Evolutionary conservation across 768 basidiomycete species (phyloP).

Genomic region (Chalciporus sphaerocephalus): DNA sequence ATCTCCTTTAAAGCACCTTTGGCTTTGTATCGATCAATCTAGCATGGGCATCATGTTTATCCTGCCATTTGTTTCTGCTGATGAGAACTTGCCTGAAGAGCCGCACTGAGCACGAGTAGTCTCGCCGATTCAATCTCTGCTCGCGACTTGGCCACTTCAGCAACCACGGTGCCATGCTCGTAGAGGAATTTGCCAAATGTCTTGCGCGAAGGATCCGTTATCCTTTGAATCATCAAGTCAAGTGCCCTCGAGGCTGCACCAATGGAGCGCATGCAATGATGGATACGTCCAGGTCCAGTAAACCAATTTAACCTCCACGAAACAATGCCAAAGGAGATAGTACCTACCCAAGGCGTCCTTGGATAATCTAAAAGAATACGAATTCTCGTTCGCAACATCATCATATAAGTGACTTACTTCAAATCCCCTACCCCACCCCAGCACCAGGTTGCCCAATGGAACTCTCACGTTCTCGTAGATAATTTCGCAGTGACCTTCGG

Average conservation of each 20-base stretch:
- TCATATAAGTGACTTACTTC: conserved; percentile 48
- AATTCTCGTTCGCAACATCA: background rate
- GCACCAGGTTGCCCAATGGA: conserved; percentile 73
- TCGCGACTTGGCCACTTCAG: conserved; percentile 87
- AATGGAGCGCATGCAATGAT: conserved; percentile 97
- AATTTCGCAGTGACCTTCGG: conserved; percentile 95
- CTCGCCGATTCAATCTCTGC: conserved; percentile 90
- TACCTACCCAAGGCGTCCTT: conserved; percentile 86
- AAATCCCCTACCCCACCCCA: conserved; percentile 94
- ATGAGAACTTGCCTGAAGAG: conserved; percentile 56
- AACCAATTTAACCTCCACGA: background rate
- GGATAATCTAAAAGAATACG: conserved; percentile 63
- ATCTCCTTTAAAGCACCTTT: conserved; percentile 98
- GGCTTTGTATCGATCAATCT: conserved; percentile 88
- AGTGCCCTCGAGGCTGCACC: conserved; percentile 82
- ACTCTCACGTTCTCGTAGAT: conserved; percentile 93
- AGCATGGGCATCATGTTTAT: background rate
- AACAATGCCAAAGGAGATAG: background rate
- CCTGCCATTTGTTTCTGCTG: background rate
- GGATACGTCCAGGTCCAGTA: conserved; percentile 85
- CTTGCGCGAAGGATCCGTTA: conserved; percentile 86
- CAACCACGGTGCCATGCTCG: conserved; percentile 87
- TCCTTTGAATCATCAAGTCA: conserved; percentile 83
- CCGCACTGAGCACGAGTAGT: conserved; percentile 87
- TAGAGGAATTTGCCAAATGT: conserved; percentile 92